Conservation (phyloP, 2,329 filamentous ascomycete genomes). For the Emmonsia crescens region DNA sequence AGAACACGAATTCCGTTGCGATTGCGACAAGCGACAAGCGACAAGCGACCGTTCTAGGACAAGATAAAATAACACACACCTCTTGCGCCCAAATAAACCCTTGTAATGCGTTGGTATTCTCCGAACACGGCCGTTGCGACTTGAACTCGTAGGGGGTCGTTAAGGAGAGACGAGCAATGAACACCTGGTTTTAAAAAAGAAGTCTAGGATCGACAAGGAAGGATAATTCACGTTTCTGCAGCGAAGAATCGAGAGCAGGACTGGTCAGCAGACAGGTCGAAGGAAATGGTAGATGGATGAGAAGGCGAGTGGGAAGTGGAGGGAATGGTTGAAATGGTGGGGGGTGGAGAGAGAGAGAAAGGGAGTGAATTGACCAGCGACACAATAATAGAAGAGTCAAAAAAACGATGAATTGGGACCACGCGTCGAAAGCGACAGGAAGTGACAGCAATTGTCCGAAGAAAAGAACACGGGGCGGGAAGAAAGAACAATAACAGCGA, state of each 20-base stretch:
- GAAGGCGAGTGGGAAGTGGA: slow-evolving; percentile 10
- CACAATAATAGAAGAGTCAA: slow-evolving; percentile 12
- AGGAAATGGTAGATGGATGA: neutral
- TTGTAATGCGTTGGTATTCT: slow-evolving; percentile 13
- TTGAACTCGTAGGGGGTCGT: slow-evolving; percentile 31
- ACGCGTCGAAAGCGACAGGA: slow-evolving; percentile 5
- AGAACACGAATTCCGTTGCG: neutral
- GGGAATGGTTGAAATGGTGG: slow-evolving; percentile 12
- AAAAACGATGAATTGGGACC: slow-evolving; percentile 6
- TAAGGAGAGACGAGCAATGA: slow-evolving; percentile 28
- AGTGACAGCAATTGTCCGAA: neutral
- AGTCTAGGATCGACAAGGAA: slow-evolving; percentile 13
- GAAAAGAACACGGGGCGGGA: neutral
- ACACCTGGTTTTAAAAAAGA: slow-evolving; percentile 14
- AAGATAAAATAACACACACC: neutral
- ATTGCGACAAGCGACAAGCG: neutral
- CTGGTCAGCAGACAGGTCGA: slow-evolving; percentile 14
- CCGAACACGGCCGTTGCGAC: slow-evolving; percentile 25
- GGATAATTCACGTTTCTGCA: slow-evolving; percentile 10
- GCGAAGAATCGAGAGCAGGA: slow-evolving; percentile 10
- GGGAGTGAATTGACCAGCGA: slow-evolving; percentile 52
- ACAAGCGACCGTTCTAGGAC: neutral
- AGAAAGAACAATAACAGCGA: neutral
- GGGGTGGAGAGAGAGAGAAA: slow-evolving; percentile 12
- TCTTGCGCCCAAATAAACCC: slow-evolving; percentile 8